Evolutionary conservation across 2,329 filamentous ascomycete genomes (phyloP).

Genomic region (Beauveria brongniartii): DNA sequence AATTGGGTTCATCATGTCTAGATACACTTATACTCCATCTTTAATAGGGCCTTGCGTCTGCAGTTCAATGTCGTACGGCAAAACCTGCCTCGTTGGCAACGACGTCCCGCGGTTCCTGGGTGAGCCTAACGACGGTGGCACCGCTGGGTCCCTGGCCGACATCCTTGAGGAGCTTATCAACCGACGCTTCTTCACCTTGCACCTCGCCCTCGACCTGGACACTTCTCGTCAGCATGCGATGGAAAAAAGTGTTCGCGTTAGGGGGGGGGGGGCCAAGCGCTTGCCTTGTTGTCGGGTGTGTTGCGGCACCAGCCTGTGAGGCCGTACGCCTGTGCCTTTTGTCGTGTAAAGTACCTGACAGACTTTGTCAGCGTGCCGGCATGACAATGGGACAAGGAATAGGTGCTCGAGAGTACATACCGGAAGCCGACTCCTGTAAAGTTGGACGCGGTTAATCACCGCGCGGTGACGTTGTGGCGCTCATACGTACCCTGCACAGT

Average conservation of each 20-base stretch:
- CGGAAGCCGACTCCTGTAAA: constrained; percentile 47
- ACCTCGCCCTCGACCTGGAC: constrained; percentile 79
- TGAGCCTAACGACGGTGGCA: constrained; percentile 66
- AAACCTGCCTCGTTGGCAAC: constrained; percentile 64
- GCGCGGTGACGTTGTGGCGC: constrained; percentile 14
- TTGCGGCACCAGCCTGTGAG: constrained; percentile 58
- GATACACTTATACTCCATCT: too few relatives aligned
- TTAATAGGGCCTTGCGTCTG: too few relatives aligned
- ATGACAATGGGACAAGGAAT: background rate
- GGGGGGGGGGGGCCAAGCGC: too few relatives aligned
- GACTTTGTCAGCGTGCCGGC: background rate
- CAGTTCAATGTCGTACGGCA: constrained; percentile 37
- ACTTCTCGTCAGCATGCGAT: constrained; percentile 7
- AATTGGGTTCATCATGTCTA: background rate
- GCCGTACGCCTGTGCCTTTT: constrained; percentile 39
- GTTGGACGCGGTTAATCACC: constrained; percentile 18
- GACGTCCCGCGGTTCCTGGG: constrained; percentile 57
- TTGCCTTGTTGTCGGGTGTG: constrained; percentile 46
- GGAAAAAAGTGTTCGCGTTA: background rate
- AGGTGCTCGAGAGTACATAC: constrained; percentile 21
- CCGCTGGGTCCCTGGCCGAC: constrained; percentile 65
- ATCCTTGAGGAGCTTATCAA: constrained; percentile 65
- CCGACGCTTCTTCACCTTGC: constrained; percentile 59
- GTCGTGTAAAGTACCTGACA: constrained; percentile 45
- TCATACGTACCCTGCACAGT: constrained; percentile 53